Percentiles rank a stretch among this genome's conserved stretches.
These are phyloP conservation scores for Ramichloridium luteum DNA, from an alignment of 2,329 filamentous ascomycete species.

Conservation along the genomic window DNA sequence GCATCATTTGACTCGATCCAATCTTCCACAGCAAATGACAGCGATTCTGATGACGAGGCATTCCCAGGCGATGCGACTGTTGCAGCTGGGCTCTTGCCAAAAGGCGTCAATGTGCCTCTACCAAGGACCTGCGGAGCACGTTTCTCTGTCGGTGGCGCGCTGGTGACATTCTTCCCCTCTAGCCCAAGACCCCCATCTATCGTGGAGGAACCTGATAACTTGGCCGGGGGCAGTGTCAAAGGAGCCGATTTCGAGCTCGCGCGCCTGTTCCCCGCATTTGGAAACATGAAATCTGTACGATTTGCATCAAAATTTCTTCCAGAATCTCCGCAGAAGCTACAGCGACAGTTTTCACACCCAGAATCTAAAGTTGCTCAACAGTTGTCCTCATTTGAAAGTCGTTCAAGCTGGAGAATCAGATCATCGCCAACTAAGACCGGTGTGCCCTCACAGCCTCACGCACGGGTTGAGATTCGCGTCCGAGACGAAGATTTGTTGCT, in stretches of 20 bases:
- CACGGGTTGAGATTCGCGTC: too few species aligned
- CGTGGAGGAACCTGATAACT: conserved; percentile 6
- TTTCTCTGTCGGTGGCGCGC: conserved; percentile 45
- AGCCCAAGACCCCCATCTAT: conserved; percentile 34
- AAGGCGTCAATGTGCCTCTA: conserved; percentile 52
- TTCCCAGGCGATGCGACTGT: conserved; percentile 35
- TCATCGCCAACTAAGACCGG: too few species aligned
- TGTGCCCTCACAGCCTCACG: too few species aligned
- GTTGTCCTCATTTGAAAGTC: conserved; percentile 35
- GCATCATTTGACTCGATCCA: conserved; percentile 39
- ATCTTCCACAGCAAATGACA: conserved; percentile 23
- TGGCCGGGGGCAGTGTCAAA: conserved; percentile 45
- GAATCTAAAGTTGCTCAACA: conserved; percentile 35
- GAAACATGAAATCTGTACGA: conserved; percentile 14
- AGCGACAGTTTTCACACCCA: neutral
- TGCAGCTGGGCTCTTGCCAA: conserved; percentile 42
- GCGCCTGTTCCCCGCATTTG: conserved; percentile 20
- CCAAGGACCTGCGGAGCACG: conserved; percentile 46
- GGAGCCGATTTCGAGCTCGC: conserved; percentile 45
- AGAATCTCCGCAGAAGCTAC: too few species aligned
- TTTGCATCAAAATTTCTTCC: too few species aligned
- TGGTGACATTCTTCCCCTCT: conserved; percentile 46
- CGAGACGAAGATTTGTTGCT: conserved; percentile 52
- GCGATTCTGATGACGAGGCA: conserved; percentile 52
- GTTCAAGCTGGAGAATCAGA: conserved; percentile 11